Percentiles rank a stretch among this genome's conserved stretches.
Evolutionary conservation across 75 land plant species (phyloP).

Genomic region (Pinus tabuliformis): DNA sequence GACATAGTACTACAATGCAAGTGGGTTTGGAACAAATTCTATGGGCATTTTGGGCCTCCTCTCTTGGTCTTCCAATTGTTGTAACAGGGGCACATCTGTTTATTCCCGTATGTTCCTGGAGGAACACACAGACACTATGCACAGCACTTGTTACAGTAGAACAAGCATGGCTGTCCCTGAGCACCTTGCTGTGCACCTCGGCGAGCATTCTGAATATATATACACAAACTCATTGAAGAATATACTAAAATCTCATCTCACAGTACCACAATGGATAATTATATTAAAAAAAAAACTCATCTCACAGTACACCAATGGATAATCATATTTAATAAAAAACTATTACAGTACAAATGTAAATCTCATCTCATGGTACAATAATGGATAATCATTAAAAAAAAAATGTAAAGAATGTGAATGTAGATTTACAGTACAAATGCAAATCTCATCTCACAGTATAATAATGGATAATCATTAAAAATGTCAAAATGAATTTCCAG

Average conservation of each 20-base stretch:
- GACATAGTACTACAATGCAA: not conserved
- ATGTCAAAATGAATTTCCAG: not conserved
- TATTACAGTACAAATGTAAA: too few relatives aligned
- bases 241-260: too few relatives aligned
- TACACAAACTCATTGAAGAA: not conserved
- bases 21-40: not conserved
- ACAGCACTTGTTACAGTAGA: constrained; percentile 28
- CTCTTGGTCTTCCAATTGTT: constrained; percentile 35
- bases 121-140: constrained; percentile 32
- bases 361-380: too few relatives aligned
- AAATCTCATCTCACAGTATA: too few relatives aligned
- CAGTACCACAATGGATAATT: too few relatives aligned
- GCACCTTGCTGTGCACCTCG: constrained; percentile 16
- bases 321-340: too few relatives aligned
- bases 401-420: too few relatives aligned
- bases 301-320: too few relatives aligned
- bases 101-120: constrained; percentile 30
- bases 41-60: constrained; percentile 42
- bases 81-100: constrained; percentile 30
- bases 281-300: too few relatives aligned
- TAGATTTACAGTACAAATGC: too few relatives aligned
- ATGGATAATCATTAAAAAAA: too few relatives aligned
- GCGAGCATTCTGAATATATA: not conserved
- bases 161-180: constrained; percentile 23
- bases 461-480: too few relatives aligned